Conservation (phyloP, 495 filamentous ascomycete genomes). For the Talaromyces stipitatus region DNA sequence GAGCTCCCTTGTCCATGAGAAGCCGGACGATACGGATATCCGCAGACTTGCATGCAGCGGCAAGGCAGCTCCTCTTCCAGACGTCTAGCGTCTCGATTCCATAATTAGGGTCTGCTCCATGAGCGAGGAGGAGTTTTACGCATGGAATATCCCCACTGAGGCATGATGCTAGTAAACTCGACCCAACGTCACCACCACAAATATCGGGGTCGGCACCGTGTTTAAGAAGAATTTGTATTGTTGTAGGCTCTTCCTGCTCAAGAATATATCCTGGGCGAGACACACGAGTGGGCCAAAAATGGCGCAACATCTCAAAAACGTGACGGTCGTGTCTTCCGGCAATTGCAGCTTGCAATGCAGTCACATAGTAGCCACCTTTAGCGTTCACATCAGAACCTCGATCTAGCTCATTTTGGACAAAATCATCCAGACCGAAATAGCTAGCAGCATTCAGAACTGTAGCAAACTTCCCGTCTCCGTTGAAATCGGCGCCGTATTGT, state of each 20-base stretch:
- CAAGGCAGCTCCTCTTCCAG: background rate
- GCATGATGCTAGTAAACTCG: background rate
- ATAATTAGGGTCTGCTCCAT: constrained; percentile 15
- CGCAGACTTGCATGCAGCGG: background rate
- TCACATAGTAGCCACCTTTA: constrained; percentile 5
- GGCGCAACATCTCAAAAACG: background rate
- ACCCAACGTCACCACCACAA: background rate
- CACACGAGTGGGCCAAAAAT: background rate
- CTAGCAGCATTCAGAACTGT: background rate
- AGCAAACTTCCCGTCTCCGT: background rate
- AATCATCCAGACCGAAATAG: constrained; percentile 6
- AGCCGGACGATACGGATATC: background rate
- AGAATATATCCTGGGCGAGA: background rate
- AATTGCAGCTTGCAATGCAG: constrained; percentile 14
- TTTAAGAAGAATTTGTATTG: constrained; percentile 15
- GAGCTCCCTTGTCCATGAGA: background rate
- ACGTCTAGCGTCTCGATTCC: background rate
- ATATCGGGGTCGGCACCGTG: constrained; percentile 9
- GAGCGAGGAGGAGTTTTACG: constrained; percentile 8
- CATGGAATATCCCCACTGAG: background rate
- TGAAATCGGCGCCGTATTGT: background rate
- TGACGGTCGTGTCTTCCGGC: background rate
- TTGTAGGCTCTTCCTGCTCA: background rate
- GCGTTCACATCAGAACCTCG: constrained; percentile 6
- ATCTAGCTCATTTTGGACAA: constrained; percentile 3